These are phyloP conservation scores for Neoboletus subvelutipes DNA, from an alignment of 768 basidiomycete genomes.

Conservation along the genomic window DNA sequence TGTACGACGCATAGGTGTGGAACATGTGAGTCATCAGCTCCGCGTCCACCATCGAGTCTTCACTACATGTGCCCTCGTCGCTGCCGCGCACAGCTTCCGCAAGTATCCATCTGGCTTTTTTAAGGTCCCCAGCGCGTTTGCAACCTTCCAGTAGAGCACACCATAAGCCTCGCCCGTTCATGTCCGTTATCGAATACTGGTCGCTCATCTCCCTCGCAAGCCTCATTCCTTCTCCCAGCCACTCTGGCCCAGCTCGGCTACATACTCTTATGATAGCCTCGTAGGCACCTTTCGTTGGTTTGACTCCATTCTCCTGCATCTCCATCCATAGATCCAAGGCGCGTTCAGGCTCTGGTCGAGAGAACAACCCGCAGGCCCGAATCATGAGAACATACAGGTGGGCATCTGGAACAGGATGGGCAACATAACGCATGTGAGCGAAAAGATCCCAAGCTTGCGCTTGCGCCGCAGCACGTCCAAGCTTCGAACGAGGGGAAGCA, in stretches of 20 bases:
- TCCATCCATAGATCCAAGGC: slow-evolving; percentile 93
- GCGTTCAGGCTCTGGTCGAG: slow-evolving; percentile 77
- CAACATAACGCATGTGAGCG: slow-evolving; percentile 93
- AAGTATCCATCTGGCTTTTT: slow-evolving; percentile 84
- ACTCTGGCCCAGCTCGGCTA: slow-evolving; percentile 62
- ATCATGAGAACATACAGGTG: slow-evolving; percentile 85
- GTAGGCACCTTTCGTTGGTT: slow-evolving; percentile 69
- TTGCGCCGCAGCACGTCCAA: slow-evolving; percentile 46
- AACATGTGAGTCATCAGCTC: slow-evolving; percentile 81
- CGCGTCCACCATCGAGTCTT: slow-evolving; percentile 49
- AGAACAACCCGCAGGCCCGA: slow-evolving; percentile 66
- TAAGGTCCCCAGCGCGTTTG: slow-evolving; percentile 82
- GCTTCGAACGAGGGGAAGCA: slow-evolving; percentile 19
- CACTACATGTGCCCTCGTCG: slow-evolving; percentile 20
- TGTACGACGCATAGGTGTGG: slow-evolving; percentile 82
- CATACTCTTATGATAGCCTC: slow-evolving; percentile 83
- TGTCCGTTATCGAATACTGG: slow-evolving; percentile 41
- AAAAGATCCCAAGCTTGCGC: slow-evolving; percentile 94
- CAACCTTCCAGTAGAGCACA: slow-evolving; percentile 86
- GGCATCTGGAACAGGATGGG: slow-evolving; percentile 77
- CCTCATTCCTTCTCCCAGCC: slow-evolving; percentile 80
- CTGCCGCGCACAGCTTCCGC: slow-evolving; percentile 59
- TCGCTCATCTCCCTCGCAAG: slow-evolving; percentile 88
- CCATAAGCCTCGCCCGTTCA: slow-evolving; percentile 61
- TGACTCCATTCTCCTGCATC: slow-evolving; percentile 74